phyloP scores from a whole-genome alignment of 2,329 filamentous ascomycete genomes.

The Sporothrix dimorphospora region DNA sequence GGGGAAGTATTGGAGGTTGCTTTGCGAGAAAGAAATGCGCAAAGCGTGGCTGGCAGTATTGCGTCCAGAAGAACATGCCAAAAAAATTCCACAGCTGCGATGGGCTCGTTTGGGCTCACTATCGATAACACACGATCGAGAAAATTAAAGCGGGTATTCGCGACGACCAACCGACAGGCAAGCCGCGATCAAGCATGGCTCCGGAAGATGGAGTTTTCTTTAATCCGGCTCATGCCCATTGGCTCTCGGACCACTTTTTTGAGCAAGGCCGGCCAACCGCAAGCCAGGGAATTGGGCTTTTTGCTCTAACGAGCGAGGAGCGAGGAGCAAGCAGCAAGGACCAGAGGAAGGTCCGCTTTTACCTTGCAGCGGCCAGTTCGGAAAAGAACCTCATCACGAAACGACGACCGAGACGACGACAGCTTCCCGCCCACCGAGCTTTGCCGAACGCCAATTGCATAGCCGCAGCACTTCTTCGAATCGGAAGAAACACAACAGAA shows the following conservation, averaged over 20 bases:
- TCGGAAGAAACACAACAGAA: not conserved
- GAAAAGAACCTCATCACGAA: constrained; percentile 24
- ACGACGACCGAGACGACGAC: constrained; percentile 3
- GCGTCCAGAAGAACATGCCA: not conserved
- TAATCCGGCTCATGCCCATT: not conserved
- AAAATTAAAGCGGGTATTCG: not conserved
- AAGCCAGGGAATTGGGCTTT: constrained; percentile 29
- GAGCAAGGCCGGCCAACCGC: constrained; percentile 28
- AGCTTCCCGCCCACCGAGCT: not conserved
- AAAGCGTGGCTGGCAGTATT: not conserved
- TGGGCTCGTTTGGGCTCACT: not conserved
- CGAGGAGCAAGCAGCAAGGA: not conserved
- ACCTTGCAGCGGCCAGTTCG: not conserved
- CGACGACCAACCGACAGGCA: not conserved
- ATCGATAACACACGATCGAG: constrained; percentile 25
- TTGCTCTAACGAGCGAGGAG: not conserved
- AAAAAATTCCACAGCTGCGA: constrained; percentile 17
- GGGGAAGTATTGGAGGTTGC: not conserved
- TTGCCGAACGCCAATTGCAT: not conserved
- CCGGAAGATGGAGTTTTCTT: constrained; percentile 21
- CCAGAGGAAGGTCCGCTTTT: constrained; percentile 17
- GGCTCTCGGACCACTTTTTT: not conserved
- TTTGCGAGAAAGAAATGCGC: not conserved
- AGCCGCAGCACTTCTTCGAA: not conserved
- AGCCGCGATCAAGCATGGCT: not conserved